phyloP scores from a whole-genome alignment of 1,284 basidiomycete genomes.

The Singerocomus rubriflavus region DNA sequence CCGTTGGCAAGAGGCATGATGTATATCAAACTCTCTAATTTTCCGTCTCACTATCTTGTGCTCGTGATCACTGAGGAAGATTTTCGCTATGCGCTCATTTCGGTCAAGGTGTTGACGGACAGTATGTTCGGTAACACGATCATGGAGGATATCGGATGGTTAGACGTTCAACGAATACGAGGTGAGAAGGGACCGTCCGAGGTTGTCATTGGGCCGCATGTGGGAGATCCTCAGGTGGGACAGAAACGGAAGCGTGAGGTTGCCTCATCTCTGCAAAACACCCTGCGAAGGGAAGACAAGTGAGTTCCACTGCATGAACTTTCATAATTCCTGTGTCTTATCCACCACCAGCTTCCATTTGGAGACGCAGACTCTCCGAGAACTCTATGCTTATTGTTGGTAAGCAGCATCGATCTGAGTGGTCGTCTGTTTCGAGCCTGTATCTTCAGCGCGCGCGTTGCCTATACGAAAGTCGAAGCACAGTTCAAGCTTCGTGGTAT shows the following conservation, averaged over 20 bases:
- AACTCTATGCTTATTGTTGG: slow-evolving; percentile 81
- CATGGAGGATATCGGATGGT: slow-evolving; percentile 76
- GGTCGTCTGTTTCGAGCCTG: not conserved
- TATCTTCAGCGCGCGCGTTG: slow-evolving; percentile 74
- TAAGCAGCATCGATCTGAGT: slow-evolving; percentile 31
- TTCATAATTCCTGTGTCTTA: not conserved
- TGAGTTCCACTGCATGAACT: slow-evolving; percentile 10
- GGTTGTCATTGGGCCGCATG: slow-evolving; percentile 8
- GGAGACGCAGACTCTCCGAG: slow-evolving; percentile 64
- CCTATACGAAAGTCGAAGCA: slow-evolving; percentile 82
- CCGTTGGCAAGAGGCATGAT: slow-evolving; percentile 51
- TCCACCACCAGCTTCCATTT: slow-evolving; percentile 54
- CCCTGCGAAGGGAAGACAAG: slow-evolving; percentile 25
- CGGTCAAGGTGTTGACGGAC: slow-evolving; percentile 49
- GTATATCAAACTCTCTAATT: slow-evolving; percentile 69
- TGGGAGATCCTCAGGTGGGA: slow-evolving; percentile 25
- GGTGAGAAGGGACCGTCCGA: slow-evolving; percentile 35
- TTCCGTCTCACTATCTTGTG: slow-evolving; percentile 72
- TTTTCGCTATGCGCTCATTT: slow-evolving; percentile 75
- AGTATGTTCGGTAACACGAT: slow-evolving; percentile 55
- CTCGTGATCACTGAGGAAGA: slow-evolving; percentile 73
- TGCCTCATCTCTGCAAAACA: slow-evolving; percentile 4
- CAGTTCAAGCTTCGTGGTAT: slow-evolving; percentile 84
- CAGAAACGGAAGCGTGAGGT: slow-evolving; percentile 39
- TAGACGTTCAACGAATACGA: slow-evolving; percentile 63